Conservation (phyloP, 176 grass and related monocot species). For the Stipa capillata region DNA sequence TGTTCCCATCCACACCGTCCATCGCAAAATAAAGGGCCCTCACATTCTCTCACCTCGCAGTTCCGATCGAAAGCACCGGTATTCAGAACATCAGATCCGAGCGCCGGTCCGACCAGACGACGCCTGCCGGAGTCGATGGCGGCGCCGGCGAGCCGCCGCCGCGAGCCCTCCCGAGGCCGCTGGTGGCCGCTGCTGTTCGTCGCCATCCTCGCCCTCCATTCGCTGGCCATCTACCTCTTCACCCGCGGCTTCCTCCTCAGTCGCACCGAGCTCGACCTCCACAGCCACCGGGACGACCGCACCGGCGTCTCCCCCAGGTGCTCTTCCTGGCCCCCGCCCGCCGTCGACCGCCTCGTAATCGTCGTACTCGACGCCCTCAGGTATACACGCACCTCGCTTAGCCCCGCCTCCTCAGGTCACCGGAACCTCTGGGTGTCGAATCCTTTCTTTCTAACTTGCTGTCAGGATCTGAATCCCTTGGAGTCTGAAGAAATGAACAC, state of each 20-base stretch:
- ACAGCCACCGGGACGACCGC: constrained; percentile 59
- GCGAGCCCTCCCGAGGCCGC: not conserved
- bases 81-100: not conserved
- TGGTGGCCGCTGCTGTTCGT: constrained; percentile 38
- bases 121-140: constrained; percentile 8
- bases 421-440: not conserved
- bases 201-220: constrained; percentile 45
- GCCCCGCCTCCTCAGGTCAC: not conserved
- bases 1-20: not conserved
- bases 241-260: constrained; percentile 97
- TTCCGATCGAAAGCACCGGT: not conserved
- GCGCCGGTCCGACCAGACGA: not conserved
- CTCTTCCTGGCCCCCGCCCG: constrained; percentile 50
- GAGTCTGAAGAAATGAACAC: no score
- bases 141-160: constrained; percentile 17
- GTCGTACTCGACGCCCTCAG: constrained; percentile 82
- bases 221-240: constrained; percentile 64
- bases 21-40: not conserved
- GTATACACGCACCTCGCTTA: not conserved
- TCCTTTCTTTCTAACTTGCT: no score
- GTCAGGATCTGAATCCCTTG: no score
- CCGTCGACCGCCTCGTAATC: constrained; percentile 65
- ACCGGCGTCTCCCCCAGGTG: constrained; percentile 15
- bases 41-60: not conserved
- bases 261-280: constrained; percentile 76